phyloP scores from a whole-genome alignment of 176 grass and related monocot species.

The Leersia perrieri region DNA sequence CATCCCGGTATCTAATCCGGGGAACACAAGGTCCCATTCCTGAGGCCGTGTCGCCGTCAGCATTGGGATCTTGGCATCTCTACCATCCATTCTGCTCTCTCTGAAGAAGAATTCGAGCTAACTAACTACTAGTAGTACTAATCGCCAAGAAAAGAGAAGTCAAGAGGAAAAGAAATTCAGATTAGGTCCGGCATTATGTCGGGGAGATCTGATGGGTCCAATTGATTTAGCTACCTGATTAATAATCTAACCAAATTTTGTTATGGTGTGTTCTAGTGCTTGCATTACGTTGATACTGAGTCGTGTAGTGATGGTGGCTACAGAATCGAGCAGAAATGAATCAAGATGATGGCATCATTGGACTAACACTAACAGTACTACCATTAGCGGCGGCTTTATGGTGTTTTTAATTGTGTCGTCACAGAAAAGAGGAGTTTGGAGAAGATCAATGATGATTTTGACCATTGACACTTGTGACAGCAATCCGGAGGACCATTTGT shows the following conservation, averaged over 20 bases:
- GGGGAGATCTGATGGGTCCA: neutral
- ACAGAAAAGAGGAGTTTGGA: neutral
- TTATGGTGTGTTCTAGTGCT: neutral
- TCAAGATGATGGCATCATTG: neutral
- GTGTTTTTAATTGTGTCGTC: neutral
- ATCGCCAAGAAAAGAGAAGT: neutral
- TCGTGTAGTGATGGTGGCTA: neutral
- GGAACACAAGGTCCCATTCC: constrained; percentile 1
- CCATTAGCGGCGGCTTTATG: neutral
- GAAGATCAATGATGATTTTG: neutral
- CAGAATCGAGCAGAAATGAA: neutral
- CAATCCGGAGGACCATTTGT: neutral
- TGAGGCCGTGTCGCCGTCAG: neutral
- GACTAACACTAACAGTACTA: neutral
- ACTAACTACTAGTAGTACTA: too few relatives aligned
- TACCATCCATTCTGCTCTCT: neutral
- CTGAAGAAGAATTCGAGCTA: neutral
- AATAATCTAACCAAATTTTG: neutral
- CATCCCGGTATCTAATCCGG: neutral
- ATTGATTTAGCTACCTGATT: neutral
- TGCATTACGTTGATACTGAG: neutral
- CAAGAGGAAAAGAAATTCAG: neutral
- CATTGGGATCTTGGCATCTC: neutral
- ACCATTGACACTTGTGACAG: neutral
- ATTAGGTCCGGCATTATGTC: neutral